Evolutionary conservation across 78 protist species (phyloP).

Genomic region (Salpingoeca rosetta): DNA sequence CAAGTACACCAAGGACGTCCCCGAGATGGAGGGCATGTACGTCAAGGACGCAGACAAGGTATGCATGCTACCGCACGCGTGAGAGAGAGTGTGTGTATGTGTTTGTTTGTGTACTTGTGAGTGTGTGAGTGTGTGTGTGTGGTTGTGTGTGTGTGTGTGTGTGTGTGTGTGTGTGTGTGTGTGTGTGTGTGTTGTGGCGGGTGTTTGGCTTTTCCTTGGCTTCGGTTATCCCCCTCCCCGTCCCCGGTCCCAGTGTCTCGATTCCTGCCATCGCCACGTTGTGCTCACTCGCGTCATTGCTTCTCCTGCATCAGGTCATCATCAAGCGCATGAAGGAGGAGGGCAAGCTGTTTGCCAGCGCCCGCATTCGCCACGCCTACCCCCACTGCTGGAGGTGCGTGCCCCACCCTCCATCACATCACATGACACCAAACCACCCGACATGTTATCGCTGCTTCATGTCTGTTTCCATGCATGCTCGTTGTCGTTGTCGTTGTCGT

Average conservation of each 20-base stretch:
- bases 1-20: conserved; percentile 75
- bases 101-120: too few species aligned
- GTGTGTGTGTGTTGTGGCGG: too few species aligned
- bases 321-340: conserved; percentile 52
- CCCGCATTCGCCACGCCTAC: conserved; percentile 76
- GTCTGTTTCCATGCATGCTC: neutral
- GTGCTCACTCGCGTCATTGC: neutral
- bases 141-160: too few species aligned
- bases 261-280: neutral
- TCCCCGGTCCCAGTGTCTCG: neutral
- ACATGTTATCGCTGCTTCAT: neutral
- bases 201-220: too few species aligned
- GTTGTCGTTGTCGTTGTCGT: too few species aligned
- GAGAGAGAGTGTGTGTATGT: too few species aligned
- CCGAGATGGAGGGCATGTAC: conserved; percentile 76
- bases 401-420: too few species aligned
- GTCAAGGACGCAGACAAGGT: conserved; percentile 87
- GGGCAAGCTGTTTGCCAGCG: conserved; percentile 55
- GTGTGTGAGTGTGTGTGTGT: too few species aligned
- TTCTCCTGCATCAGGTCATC: conserved; percentile 40
- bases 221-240: too few species aligned
- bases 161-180: too few species aligned
- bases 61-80: too few species aligned
- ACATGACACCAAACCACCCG: too few species aligned
- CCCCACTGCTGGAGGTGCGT: conserved; percentile 98